These are phyloP conservation scores for Xylariaceae sp. DNA, from an alignment of 2,329 filamentous ascomycete species.

Conservation along the genomic window DNA sequence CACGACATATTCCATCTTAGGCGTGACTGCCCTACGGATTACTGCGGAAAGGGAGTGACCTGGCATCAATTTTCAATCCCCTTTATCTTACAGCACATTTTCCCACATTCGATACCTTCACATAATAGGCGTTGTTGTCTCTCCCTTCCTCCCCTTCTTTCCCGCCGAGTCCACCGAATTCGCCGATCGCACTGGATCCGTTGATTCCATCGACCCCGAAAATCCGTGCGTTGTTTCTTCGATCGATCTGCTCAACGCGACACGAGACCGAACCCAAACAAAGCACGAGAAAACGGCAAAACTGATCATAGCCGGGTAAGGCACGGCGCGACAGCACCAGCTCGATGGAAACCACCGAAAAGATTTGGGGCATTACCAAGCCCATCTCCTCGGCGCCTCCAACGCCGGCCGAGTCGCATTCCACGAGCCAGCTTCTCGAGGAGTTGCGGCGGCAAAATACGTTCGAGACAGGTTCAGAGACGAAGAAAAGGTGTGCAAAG, in stretches of 20 bases:
- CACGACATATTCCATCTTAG: not conserved
- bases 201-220: not conserved
- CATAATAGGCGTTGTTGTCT: not conserved
- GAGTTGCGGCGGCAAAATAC: conserved; percentile 87
- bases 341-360: conserved; percentile 29
- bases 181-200: not conserved
- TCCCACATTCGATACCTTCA: not conserved
- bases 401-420: conserved; percentile 67
- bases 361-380: conserved; percentile 63
- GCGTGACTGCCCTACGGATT: not conserved
- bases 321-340: not conserved
- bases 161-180: not conserved
- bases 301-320: not conserved
- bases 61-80: conserved; percentile 5
- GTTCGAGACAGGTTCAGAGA: conserved; percentile 80
- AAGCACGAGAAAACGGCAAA: not conserved
- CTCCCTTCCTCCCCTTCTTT: not conserved
- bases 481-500: conserved; percentile 63
- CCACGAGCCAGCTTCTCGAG: conserved; percentile 72
- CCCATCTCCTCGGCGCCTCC: conserved; percentile 76
- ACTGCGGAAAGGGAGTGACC: conserved; percentile 2
- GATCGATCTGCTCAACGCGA: not conserved
- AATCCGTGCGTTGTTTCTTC: not conserved
- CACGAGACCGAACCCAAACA: not conserved
- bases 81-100: conserved; percentile 3